phyloP scores from a whole-genome alignment of 2,329 filamentous ascomycete genomes.

The Ceratocystis cacaofunesta region DNA sequence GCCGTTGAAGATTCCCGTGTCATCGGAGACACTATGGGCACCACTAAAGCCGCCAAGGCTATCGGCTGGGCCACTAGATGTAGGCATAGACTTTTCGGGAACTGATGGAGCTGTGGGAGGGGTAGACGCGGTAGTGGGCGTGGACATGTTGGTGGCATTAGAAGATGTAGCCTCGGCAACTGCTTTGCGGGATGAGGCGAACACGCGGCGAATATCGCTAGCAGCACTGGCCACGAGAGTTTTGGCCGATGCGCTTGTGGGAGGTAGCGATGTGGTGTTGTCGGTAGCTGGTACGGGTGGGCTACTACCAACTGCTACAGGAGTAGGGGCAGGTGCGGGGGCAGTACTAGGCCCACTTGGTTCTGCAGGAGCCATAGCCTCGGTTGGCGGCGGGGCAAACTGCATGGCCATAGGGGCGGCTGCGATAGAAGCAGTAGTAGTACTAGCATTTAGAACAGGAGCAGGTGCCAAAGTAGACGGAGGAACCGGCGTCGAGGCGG shows the following conservation, averaged over 20 bases:
- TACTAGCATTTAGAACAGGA: not conserved
- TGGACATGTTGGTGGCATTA: slow-evolving; percentile 23
- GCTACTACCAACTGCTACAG: too few species aligned
- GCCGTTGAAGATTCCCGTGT: slow-evolving; percentile 93
- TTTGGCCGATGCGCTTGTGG: slow-evolving; percentile 21
- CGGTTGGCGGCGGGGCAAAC: slow-evolving; percentile 14
- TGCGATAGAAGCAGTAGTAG: not conserved
- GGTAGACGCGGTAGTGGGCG: slow-evolving; percentile 17
- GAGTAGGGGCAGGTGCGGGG: not conserved
- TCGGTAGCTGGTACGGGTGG: not conserved
- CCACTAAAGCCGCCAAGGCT: slow-evolving; percentile 24
- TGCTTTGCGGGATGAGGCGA: slow-evolving; percentile 18
- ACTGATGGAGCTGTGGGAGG: slow-evolving; percentile 22
- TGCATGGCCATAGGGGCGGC: not conserved
- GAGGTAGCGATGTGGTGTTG: not conserved
- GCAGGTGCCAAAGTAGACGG: not conserved
- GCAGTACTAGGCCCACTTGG: slow-evolving; percentile 1
- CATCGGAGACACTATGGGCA: slow-evolving; percentile 46
- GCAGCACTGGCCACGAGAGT: slow-evolving; percentile 17
- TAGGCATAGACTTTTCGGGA: not conserved
- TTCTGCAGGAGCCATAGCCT: slow-evolving; percentile 19
- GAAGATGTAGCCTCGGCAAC: not conserved
- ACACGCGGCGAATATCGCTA: slow-evolving; percentile 18
- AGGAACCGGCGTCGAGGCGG: not conserved
- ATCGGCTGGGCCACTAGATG: slow-evolving; percentile 24